Conservation (phyloP, 345 rosid species). For the Boechera stricta region DNA sequence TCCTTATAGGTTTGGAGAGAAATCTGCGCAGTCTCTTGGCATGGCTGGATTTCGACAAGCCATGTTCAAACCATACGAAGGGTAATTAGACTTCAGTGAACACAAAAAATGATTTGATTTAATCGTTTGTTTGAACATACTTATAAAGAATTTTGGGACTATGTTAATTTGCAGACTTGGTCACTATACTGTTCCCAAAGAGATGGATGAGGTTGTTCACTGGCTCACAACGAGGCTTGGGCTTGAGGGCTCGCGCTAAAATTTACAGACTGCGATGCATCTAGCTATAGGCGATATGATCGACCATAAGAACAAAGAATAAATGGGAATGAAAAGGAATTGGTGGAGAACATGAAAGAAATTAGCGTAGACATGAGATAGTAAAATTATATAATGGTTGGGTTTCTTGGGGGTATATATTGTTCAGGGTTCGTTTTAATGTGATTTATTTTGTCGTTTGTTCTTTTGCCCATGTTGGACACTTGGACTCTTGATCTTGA, state of each 20-base stretch:
- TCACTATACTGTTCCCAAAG: slow-evolving; percentile 86
- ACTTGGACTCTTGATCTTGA: slow-evolving; percentile 38
- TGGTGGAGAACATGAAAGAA: background rate
- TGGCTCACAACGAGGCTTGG: slow-evolving; percentile 77
- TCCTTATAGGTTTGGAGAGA: slow-evolving; percentile 76
- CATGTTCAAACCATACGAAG: slow-evolving; percentile 73
- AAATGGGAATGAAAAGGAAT: slow-evolving; percentile 7
- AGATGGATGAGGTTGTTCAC: slow-evolving; percentile 76
- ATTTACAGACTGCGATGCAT: slow-evolving; percentile 16
- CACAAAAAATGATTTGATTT: slow-evolving; percentile 7
- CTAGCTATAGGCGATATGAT: slow-evolving; percentile 26
- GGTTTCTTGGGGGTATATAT: slow-evolving; percentile 32
- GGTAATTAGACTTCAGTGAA: slow-evolving; percentile 48
- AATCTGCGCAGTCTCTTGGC: slow-evolving; percentile 66
- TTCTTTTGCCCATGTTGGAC: slow-evolving; percentile 40
- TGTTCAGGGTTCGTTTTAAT: slow-evolving; percentile 27
- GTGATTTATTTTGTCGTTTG: slow-evolving; percentile 37
- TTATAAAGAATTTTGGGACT: slow-evolving; percentile 10
- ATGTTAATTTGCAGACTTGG: slow-evolving; percentile 68
- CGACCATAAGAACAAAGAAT: slow-evolving; percentile 23
- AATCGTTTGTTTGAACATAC: slow-evolving; percentile 24
- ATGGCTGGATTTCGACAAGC: slow-evolving; percentile 72
- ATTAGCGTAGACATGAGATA: slow-evolving; percentile 40
- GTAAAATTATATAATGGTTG: slow-evolving; percentile 37
- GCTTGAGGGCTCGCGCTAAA: slow-evolving; percentile 71